Percentiles rank a stretch among this genome's conserved stretches.
phyloP scores from a whole-genome alignment of 306 rosid species.

The Casuarina cunninghamiana region DNA sequence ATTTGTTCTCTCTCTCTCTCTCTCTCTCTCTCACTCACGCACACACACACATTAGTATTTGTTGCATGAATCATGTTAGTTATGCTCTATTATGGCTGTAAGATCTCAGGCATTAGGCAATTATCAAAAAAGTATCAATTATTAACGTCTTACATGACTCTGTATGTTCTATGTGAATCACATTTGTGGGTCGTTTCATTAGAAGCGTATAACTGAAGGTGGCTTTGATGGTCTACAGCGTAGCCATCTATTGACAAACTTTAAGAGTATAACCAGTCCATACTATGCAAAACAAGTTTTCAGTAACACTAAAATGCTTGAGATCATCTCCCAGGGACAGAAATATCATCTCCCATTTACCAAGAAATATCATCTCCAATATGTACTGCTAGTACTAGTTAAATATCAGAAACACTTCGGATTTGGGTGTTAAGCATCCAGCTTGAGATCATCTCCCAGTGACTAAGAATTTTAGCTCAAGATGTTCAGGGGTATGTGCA shows the following conservation, averaged over 20 bases:
- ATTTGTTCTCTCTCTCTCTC: no score
- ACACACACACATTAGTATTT: not conserved
- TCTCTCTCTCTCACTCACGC: no score
- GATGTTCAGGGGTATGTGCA: not conserved
- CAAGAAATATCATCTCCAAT: no score
- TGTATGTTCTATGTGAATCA: not conserved
- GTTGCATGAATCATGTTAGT: not conserved
- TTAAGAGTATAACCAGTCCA: no score
- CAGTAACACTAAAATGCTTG: no score
- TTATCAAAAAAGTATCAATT: not conserved
- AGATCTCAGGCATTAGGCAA: slow-evolving; percentile 1
- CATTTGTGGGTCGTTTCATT: not conserved
- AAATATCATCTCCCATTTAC: no score
- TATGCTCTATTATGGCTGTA: slow-evolving; percentile 11
- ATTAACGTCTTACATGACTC: not conserved
- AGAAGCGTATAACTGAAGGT: not conserved
- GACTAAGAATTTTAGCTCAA: not conserved
- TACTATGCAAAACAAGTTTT: no score
- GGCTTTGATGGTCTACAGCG: not conserved
- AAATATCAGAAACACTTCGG: not conserved
- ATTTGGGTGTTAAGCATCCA: not conserved
- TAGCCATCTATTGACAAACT: not conserved
- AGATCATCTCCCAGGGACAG: no score
- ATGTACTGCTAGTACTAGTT: not conserved
- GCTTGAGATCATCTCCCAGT: not conserved